A percentile compares a stretch with the other conserved stretches of the same genome.
Evolutionary conservation across 139 green algal genomes (phyloP).

Genomic region (Zygnema circumcarinatum): DNA sequence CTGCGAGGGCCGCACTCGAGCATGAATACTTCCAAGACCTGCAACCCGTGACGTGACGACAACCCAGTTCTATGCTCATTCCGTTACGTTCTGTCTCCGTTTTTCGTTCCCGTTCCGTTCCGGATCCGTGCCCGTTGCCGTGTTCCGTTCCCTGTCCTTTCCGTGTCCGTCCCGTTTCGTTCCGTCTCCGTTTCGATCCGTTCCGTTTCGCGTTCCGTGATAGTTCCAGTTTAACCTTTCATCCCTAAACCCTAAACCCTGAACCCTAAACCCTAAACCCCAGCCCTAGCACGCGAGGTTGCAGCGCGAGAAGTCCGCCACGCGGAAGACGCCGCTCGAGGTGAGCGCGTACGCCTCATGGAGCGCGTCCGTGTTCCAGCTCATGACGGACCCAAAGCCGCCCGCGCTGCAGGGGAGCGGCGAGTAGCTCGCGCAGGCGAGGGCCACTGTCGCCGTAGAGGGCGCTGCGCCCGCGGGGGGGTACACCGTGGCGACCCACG

Average conservation of each 20-base stretch:
- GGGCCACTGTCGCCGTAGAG: not conserved
- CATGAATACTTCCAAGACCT: conserved; percentile 57
- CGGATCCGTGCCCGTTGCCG: too few relatives aligned
- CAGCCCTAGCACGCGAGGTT: conserved; percentile 18
- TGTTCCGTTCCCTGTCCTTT: too few relatives aligned
- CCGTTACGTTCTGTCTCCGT: too few relatives aligned
- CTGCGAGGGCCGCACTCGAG: conserved; percentile 46
- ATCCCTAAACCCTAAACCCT: too few relatives aligned
- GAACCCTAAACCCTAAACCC: too few relatives aligned
- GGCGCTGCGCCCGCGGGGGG: not conserved
- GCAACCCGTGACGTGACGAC: not conserved
- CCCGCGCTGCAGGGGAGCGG: not conserved
- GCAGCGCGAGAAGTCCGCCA: not conserved
- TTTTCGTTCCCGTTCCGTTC: too few relatives aligned
- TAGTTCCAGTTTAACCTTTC: too few relatives aligned
- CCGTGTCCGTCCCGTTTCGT: too few relatives aligned
- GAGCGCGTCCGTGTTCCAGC: not conserved
- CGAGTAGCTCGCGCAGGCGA: not conserved
- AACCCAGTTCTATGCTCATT: too few relatives aligned
- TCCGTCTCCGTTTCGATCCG: too few relatives aligned
- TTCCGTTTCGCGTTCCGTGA: too few relatives aligned
- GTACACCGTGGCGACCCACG: conserved; percentile 29
- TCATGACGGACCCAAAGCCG: not conserved
- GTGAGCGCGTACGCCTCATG: conserved; percentile 17
- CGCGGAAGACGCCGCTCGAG: not conserved